phyloP scores from a whole-genome alignment of 345 rosid genomes.

The Heritiera littoralis region DNA sequence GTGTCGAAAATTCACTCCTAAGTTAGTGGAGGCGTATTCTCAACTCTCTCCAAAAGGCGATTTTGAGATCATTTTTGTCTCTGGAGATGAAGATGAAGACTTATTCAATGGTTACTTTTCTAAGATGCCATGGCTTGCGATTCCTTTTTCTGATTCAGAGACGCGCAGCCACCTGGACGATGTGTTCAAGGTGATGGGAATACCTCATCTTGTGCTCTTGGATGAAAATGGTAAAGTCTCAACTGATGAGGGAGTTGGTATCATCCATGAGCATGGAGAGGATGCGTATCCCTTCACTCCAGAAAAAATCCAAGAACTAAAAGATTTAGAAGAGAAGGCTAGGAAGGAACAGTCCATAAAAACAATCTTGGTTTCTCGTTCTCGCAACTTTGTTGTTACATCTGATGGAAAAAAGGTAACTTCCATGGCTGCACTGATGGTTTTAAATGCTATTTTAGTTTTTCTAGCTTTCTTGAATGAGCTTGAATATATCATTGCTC shows the following conservation, averaged over 20 bases:
- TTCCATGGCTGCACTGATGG: background rate
- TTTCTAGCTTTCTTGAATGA: background rate
- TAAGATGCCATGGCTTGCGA: slow-evolving; percentile 89
- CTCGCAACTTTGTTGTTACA: slow-evolving; percentile 63
- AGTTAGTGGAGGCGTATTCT: slow-evolving; percentile 51
- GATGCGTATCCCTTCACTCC: slow-evolving; percentile 63
- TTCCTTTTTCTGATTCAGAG: slow-evolving; percentile 65
- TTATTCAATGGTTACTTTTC: slow-evolving; percentile 60
- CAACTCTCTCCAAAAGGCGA: slow-evolving; percentile 50
- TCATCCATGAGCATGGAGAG: slow-evolving; percentile 60
- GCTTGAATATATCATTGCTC: background rate
- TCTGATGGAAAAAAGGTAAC: slow-evolving; percentile 54
- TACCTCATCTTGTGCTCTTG: slow-evolving; percentile 69
- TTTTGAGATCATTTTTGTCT: slow-evolving; percentile 64
- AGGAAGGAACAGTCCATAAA: slow-evolving; percentile 57
- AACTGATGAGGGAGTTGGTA: slow-evolving; percentile 40
- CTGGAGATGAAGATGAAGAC: slow-evolving; percentile 57
- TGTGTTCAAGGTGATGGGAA: slow-evolving; percentile 61
- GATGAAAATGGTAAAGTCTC: slow-evolving; percentile 58
- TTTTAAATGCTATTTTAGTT: background rate
- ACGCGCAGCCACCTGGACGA: slow-evolving; percentile 49
- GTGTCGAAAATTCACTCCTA: slow-evolving; percentile 65
- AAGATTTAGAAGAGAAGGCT: slow-evolving; percentile 63
- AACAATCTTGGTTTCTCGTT: slow-evolving; percentile 49
- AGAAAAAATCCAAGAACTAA: slow-evolving; percentile 58